Base-by-base conservation (phyloP, 73 alveolate species). In the Symbiodinium pilosum region DNA sequence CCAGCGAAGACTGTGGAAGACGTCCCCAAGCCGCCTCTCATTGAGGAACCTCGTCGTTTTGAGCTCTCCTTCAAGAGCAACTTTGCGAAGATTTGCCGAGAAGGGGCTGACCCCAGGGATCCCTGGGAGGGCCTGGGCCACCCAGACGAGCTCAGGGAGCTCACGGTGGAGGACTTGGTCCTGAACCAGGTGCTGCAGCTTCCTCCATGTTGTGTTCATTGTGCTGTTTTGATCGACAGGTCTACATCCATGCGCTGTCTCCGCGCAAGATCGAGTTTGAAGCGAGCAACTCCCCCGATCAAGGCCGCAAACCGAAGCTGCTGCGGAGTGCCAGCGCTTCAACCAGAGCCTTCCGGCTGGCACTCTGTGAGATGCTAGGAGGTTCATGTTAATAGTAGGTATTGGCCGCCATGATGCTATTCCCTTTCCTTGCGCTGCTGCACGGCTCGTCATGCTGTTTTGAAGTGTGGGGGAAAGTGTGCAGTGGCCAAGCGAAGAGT, bases 41-140 rank as follows among this genome's bases (percentile, higher is more conserved):
- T 69, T 39, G 81, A 85, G 40, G 81, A 85, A n/a, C 43, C 51
- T 64, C 87, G 73, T 11, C 43, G 56, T 30, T 43, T 91, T 77
- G 97, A 91, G 32, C 97, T 91, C n/a, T 91, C 97, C 87, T 91
- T 91, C 89, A 91, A 91, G 88, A 91, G 97, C 89, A 68, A 91
- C 77, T 91, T 69, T 34, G 97, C 97, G 30, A 43, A 64, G 52
- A 84, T 59, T 30, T 91, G 97, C 97, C 88, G 97, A 1, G 89
- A 91, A 69, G 88, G 97, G 11, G 97, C 97, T 2, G 97, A 91
- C 88, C 8, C 52, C 21, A 43, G 89, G 42, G 97, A 91, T 36
- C 97, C 97, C 3, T 91, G 97, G 97, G 81, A 91, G 77, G 97
- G 81, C 52, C 11, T 71, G 89, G 51, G 39, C 52, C 89, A 91